phyloP scores from a whole-genome alignment of 495 filamentous ascomycete genomes.

The Trichoderma gamsii region DNA sequence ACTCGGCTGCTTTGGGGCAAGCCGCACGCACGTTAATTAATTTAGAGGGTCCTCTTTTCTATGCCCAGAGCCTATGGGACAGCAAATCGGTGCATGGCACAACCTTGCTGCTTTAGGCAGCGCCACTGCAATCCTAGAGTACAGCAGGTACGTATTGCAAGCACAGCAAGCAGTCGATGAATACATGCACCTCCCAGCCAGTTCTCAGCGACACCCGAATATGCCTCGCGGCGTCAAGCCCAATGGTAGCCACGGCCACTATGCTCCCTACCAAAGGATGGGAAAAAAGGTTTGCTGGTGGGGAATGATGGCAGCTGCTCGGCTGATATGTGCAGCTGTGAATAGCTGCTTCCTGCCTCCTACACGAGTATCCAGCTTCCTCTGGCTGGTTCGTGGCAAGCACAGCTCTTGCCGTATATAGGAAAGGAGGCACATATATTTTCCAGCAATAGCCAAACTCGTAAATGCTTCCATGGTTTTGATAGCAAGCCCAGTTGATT shows the following conservation, averaged over 20 bases:
- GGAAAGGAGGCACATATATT: neutral
- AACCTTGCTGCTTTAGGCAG: constrained; percentile 10
- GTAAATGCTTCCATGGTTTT: neutral
- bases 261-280: too few species aligned
- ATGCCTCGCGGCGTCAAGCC: too few species aligned
- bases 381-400: neutral
- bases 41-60: neutral
- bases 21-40: constrained; percentile 10
- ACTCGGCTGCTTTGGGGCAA: neutral
- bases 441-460: neutral
- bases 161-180: too few species aligned
- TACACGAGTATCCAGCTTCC: neutral
- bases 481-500: neutral
- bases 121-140: neutral
- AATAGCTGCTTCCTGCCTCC: neutral
- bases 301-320: neutral
- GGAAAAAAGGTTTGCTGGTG: neutral
- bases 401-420: neutral
- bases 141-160: too few species aligned
- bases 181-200: too few species aligned
- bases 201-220: too few species aligned
- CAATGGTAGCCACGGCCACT: too few species aligned
- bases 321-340: neutral
- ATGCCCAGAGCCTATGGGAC: neutral
- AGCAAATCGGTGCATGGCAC: neutral